These are phyloP conservation scores for Pseudogymnoascus sp. DNA, from an alignment of 2,329 filamentous ascomycete genomes.

Conservation along the genomic window DNA sequence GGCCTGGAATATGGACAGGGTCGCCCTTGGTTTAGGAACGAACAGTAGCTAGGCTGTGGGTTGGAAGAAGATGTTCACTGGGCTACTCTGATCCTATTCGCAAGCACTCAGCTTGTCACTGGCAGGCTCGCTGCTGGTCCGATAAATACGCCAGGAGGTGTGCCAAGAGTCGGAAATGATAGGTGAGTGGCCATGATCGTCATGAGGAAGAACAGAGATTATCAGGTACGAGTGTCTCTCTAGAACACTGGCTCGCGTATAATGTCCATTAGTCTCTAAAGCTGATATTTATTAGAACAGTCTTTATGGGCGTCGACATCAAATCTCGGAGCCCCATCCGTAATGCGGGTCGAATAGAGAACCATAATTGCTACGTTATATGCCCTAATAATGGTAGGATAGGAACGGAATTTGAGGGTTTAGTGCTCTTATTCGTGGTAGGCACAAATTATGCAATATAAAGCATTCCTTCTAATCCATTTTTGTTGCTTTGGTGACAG, in stretches of 20 bases:
- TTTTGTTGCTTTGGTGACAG: background rate
- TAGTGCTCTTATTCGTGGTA: background rate
- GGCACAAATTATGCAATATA: background rate
- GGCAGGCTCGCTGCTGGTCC: background rate
- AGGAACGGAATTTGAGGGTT: background rate
- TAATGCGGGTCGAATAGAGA: background rate
- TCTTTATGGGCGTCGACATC: background rate
- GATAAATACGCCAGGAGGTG: background rate
- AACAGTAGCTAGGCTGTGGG: background rate
- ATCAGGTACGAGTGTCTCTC: background rate
- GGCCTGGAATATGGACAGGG: slow-evolving; percentile 33
- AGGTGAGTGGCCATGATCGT: background rate
- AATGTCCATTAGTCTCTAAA: background rate
- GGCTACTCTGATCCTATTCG: background rate
- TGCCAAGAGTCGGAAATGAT: background rate
- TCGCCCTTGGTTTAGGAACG: slow-evolving; percentile 24
- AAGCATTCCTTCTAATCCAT: background rate
- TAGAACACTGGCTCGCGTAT: background rate
- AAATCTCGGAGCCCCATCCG: background rate
- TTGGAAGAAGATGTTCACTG: background rate
- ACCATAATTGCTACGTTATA: background rate
- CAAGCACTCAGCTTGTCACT: background rate
- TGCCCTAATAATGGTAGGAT: background rate
- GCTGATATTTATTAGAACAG: background rate
- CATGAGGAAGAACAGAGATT: background rate